Base-by-base conservation (phyloP, 768 basidiomycete genomes). In the Scleroderma citrinum region DNA sequence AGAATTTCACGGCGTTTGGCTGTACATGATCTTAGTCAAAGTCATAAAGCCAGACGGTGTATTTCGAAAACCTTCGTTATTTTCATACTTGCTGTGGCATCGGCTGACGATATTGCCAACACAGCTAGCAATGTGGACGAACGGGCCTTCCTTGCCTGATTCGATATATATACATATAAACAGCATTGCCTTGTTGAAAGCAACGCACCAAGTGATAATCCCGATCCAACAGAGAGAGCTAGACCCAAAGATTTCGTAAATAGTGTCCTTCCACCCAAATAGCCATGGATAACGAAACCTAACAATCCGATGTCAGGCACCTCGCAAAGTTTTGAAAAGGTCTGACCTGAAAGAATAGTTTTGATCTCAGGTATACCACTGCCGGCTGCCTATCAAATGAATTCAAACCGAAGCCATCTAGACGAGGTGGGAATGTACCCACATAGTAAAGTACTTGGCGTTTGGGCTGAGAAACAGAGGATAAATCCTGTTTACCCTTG, bases 291-390 rank as follows among this genome's bases (percentile, higher is more conserved):
- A 21, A 97, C 94, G 60, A 96, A 97, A 31, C 94, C 92, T 82
- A 20, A 4, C 17, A 23, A 35, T 11, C n/a, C 51, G 16, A 56
- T 21, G 51, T 11, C 3, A 49, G 54, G 50, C 47, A 40, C 57
- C 39, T 46, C 50, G 45, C 42, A 31, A 43, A 53, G 29, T 41
- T 49, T 49, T 32, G 35, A 19, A 20, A 46, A 35, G 47, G 44
- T 12, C 11, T 13, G 46, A 83, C 89, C 92, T 44, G 87, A 90
- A 38, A 95, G 75, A 49, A 95, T 92, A 0, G 89, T 90, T 66
- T 99, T 99, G 64, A 99, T 86, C 67, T 99, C 95, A 0, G 94
- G 93, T 48, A 98, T 94, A 42, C 96, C 96, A 60, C 87, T 90
- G 17, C 96, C 96, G 17, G 92, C 92, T 10, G 96, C 92, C 86